Conservation (phyloP, 805 yeast species). For the Starmerella vitae region DNA sequence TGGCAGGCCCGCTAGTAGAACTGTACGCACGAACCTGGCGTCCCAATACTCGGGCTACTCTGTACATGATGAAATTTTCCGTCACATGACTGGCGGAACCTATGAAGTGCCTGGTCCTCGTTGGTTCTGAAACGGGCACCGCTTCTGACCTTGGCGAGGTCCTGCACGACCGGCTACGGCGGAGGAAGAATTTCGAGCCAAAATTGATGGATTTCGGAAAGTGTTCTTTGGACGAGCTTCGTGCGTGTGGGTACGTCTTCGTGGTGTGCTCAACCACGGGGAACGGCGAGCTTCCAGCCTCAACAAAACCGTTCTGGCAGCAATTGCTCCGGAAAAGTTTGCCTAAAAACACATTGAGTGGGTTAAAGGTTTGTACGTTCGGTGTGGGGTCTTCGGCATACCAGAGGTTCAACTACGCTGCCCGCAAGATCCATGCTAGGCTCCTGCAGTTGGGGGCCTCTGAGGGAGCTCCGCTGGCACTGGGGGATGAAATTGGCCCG, state of each 20-base stretch:
- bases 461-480: slow-evolving; percentile 62
- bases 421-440: slow-evolving; percentile 66
- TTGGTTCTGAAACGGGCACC: slow-evolving; percentile 90
- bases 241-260: slow-evolving; percentile 36
- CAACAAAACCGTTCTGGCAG: slow-evolving; percentile 60
- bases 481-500: slow-evolving; percentile 73
- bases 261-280: slow-evolving; percentile 83
- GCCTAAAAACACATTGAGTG: slow-evolving; percentile 46
- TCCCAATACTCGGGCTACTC: no score
- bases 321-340: slow-evolving; percentile 55
- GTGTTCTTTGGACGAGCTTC: slow-evolving; percentile 25
- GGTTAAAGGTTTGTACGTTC: slow-evolving; percentile 53
- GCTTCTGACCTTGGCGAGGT: slow-evolving; percentile 71
- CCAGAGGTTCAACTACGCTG: slow-evolving; percentile 79
- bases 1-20: no score
- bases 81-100: not conserved
- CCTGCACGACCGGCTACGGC: slow-evolving; percentile 42
- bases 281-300: slow-evolving; percentile 83
- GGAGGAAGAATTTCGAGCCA: slow-evolving; percentile 31
- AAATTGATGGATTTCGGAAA: slow-evolving; percentile 36
- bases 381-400: slow-evolving; percentile 93
- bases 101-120: slow-evolving; percentile 35
- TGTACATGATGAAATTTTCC: not conserved
- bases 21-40: no score
- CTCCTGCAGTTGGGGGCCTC: slow-evolving; percentile 67